Percentiles rank a stretch among this genome's conserved stretches.
Conservation (phyloP, 805 yeast species). For the Cyberlindnera bimundalis region DNA sequence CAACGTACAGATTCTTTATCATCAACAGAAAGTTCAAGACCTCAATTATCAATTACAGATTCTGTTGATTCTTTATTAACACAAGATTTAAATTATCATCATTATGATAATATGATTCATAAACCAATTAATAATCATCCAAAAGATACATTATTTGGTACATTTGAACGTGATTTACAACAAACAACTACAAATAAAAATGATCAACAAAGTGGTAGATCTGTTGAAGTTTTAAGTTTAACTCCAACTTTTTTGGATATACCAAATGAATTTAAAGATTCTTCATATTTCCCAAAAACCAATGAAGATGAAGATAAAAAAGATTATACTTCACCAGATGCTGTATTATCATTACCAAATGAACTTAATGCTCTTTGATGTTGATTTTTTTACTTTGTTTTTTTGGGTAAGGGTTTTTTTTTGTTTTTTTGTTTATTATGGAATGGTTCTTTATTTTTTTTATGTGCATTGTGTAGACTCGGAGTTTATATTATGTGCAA, state of each 20-base stretch:
- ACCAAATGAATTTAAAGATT: conserved; percentile 7
- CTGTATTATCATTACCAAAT: background rate
- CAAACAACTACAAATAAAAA: background rate
- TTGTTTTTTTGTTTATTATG: too few relatives aligned
- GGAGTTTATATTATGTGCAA: too few relatives aligned
- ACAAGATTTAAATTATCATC: conserved; percentile 12
- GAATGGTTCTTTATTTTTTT: too few relatives aligned
- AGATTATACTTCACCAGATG: background rate
- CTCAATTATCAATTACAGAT: background rate
- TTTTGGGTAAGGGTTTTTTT: too few relatives aligned
- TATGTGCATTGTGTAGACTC: background rate
- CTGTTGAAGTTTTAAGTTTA: conserved; percentile 37
- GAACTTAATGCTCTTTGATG: background rate
- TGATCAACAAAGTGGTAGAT: conserved; percentile 1
- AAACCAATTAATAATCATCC: conserved; percentile 5
- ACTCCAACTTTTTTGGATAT: conserved; percentile 40
- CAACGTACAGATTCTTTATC: conserved; percentile 3
- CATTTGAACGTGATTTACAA: conserved; percentile 14
- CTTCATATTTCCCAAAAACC: background rate
- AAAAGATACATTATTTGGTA: conserved; percentile 14
- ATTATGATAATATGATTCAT: conserved; percentile 21
- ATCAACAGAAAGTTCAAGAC: background rate
- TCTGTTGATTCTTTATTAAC: conserved; percentile 1
- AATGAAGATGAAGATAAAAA: background rate
- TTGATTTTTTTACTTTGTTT: background rate